Evolutionary conservation across 1,284 basidiomycete genomes (phyloP).

Genomic region (Vanrija pseudolonga): DNA sequence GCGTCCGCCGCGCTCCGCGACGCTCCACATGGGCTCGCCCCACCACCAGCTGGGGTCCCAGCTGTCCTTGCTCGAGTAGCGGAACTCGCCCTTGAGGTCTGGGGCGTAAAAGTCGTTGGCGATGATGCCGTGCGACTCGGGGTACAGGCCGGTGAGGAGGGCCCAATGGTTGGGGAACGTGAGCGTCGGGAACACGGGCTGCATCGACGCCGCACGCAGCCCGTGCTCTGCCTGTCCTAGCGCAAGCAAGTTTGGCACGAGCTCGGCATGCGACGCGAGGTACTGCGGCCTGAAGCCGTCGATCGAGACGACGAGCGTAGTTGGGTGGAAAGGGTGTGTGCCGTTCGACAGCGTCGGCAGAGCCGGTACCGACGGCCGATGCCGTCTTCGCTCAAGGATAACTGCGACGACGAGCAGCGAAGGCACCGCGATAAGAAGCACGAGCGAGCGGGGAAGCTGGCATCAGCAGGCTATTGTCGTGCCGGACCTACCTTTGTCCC

Average conservation of each 20-base stretch:
- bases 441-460: conserved; percentile 10
- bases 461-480: not conserved
- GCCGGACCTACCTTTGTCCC: no score
- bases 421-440: conserved; percentile 3
- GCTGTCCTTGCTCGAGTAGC: conserved; percentile 59
- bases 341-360: conserved; percentile 14
- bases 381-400: conserved; percentile 1
- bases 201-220: conserved; percentile 76
- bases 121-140: conserved; percentile 83
- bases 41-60: conserved; percentile 76
- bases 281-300: conserved; percentile 36
- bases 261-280: conserved; percentile 7
- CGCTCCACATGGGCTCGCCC: conserved; percentile 90
- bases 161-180: conserved; percentile 94
- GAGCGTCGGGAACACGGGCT: conserved; percentile 79
- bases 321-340: conserved; percentile 27
- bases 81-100: conserved; percentile 44
- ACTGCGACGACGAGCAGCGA: not conserved
- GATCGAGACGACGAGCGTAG: conserved; percentile 28
- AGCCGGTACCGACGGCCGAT: not conserved
- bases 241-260: conserved; percentile 20
- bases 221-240: conserved; percentile 48
- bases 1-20: conserved; percentile 67
- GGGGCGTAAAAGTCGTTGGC: conserved; percentile 91
- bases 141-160: conserved; percentile 79